Evolutionary conservation across 257 asterid genomes (phyloP).

Genomic region (Penstemon davidsonii): DNA sequence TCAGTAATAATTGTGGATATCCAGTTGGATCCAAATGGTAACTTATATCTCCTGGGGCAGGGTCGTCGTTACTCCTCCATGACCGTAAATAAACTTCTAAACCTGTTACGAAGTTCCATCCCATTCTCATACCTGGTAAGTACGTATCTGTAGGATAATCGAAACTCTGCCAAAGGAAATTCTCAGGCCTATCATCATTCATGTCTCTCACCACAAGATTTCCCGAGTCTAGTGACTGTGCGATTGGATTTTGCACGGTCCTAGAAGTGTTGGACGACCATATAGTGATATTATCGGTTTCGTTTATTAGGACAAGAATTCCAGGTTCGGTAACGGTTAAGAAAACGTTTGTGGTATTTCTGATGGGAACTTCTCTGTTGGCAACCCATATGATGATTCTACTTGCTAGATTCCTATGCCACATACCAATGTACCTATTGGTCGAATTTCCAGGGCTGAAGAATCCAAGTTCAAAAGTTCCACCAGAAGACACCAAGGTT

Average conservation of each 20-base stretch:
- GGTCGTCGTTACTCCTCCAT: slow-evolving; percentile 37
- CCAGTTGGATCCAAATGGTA: slow-evolving; percentile 29
- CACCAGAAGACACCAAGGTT: slow-evolving; percentile 22
- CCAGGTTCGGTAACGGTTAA: slow-evolving; percentile 14
- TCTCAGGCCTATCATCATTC: background rate
- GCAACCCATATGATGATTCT: slow-evolving; percentile 43
- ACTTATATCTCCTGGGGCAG: slow-evolving; percentile 32
- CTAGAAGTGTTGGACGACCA: slow-evolving; percentile 26
- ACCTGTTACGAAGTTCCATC: slow-evolving; percentile 31
- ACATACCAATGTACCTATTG: slow-evolving; percentile 39
- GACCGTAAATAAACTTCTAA: slow-evolving; percentile 25
- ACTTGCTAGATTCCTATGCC: slow-evolving; percentile 41
- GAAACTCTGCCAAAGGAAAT: slow-evolving; percentile 28
- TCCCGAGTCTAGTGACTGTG: slow-evolving; percentile 30
- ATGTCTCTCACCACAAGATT: slow-evolving; percentile 31
- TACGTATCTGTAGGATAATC: slow-evolving; percentile 26
- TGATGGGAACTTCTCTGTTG: slow-evolving; percentile 29
- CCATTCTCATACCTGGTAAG: slow-evolving; percentile 21
- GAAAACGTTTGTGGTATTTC: background rate
- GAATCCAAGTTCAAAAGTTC: slow-evolving; percentile 36
- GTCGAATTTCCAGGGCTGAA: slow-evolving; percentile 32
- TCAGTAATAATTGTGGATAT: slow-evolving; percentile 29
- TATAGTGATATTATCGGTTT: background rate
- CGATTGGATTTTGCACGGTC: background rate
- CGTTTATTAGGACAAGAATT: slow-evolving; percentile 18